These are phyloP conservation scores for Dendrostoma leiphaemia DNA, from an alignment of 2,329 filamentous ascomycete species.

Conservation along the genomic window DNA sequence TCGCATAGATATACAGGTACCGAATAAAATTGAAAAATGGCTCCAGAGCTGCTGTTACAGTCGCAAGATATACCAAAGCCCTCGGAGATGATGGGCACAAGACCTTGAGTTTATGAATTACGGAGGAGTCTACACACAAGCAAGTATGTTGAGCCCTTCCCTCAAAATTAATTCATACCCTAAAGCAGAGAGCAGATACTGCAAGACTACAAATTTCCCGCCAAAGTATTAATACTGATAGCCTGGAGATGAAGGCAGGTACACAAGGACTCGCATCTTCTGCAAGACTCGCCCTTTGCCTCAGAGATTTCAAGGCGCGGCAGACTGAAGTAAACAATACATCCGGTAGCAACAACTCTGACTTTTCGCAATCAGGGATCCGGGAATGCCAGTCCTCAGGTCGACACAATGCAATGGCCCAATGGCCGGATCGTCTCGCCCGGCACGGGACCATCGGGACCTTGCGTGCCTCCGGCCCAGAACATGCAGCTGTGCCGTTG, in stretches of 20 bases:
- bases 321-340: background rate
- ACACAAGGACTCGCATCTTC: background rate
- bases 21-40: background rate
- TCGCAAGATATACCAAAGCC: no score
- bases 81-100: no score
- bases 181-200: background rate
- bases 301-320: background rate
- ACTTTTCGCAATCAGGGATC: background rate
- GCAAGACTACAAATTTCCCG: background rate
- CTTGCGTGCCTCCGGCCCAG: conserved; percentile 37
- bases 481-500: conserved; percentile 38
- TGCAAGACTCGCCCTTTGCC: background rate
- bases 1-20: background rate
- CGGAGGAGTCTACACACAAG: no score
- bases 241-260: background rate
- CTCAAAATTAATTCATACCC: background rate
- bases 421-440: conserved; percentile 29
- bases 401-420: background rate
- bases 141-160: background rate
- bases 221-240: background rate
- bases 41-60: no score
- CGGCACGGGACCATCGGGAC: conserved; percentile 33
- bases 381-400: background rate
- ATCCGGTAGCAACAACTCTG: background rate
- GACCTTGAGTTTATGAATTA: no score